Evolutionary conservation across 2,329 filamentous ascomycete genomes (phyloP).

Genomic region (Alternaria viburni): DNA sequence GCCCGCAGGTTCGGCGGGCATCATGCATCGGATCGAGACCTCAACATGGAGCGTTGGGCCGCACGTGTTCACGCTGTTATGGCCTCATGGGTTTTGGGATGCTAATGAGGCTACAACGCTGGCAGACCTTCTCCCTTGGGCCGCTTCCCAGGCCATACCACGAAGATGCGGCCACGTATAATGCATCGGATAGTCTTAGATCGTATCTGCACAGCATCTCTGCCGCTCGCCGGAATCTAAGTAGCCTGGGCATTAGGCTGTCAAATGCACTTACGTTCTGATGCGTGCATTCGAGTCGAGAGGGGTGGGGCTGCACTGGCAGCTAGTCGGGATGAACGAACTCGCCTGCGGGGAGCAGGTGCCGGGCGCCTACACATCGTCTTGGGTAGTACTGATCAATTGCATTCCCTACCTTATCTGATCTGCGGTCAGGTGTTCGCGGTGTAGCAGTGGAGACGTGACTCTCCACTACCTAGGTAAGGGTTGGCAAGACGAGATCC

Average conservation of each 20-base stretch:
- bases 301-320: slow-evolving; percentile 4
- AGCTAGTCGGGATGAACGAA: background rate
- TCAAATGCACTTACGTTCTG: background rate
- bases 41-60: background rate
- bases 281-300: background rate
- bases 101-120: background rate
- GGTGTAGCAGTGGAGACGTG: background rate
- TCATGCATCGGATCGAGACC: background rate
- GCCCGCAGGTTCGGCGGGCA: background rate
- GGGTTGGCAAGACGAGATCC: background rate
- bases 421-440: background rate
- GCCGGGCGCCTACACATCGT: slow-evolving; percentile 6
- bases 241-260: background rate
- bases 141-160: background rate
- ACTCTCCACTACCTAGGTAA: background rate
- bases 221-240: background rate
- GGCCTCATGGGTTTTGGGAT: background rate
- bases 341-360: slow-evolving; percentile 4
- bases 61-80: background rate
- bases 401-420: background rate
- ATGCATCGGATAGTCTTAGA: background rate
- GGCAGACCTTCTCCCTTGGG: background rate
- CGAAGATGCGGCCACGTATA: background rate
- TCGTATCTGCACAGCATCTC: background rate
- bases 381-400: background rate